Percentiles rank a stretch among this genome's conserved stretches.
Conservation (phyloP, 345 rosid species). For the Turritis glabra region DNA sequence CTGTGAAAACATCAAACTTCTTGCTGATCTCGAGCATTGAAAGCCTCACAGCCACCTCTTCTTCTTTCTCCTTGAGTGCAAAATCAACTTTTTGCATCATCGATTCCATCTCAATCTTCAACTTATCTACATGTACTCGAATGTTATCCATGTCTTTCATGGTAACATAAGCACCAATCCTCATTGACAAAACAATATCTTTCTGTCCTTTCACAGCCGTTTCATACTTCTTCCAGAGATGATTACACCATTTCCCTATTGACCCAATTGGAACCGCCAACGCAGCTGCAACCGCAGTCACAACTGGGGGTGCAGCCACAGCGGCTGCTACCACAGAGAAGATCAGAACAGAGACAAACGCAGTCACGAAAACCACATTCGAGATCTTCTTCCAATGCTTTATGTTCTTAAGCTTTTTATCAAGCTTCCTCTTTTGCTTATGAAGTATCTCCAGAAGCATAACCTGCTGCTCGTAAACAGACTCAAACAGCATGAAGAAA, state of each 20-base stretch:
- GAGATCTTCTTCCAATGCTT: slow-evolving; percentile 81
- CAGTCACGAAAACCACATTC: slow-evolving; percentile 65
- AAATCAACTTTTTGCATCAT: slow-evolving; percentile 53
- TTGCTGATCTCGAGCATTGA: slow-evolving; percentile 77
- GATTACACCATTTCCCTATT: slow-evolving; percentile 78
- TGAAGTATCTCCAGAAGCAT: slow-evolving; percentile 51
- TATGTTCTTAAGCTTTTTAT: slow-evolving; percentile 63
- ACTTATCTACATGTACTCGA: slow-evolving; percentile 48
- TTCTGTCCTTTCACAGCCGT: slow-evolving; percentile 56
- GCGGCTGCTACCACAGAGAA: slow-evolving; percentile 94
- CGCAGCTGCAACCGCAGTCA: slow-evolving; percentile 72
- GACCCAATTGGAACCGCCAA: slow-evolving; percentile 69
- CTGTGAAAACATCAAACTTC: slow-evolving; percentile 53
- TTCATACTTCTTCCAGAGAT: slow-evolving; percentile 67
- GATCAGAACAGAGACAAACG: slow-evolving; percentile 69
- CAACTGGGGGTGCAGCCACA: slow-evolving; percentile 71
- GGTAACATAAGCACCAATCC: slow-evolving; percentile 48
- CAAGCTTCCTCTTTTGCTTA: slow-evolving; percentile 60
- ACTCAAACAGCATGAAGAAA: slow-evolving; percentile 56
- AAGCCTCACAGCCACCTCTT: slow-evolving; percentile 53
- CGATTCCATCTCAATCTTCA: slow-evolving; percentile 59
- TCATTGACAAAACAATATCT: slow-evolving; percentile 52
- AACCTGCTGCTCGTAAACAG: slow-evolving; percentile 59
- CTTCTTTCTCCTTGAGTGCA: slow-evolving; percentile 50
- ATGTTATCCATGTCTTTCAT: slow-evolving; percentile 69